Evolutionary conservation across 2,329 filamentous ascomycete species (phyloP).

Genomic region (Trichoderma aggressivum): DNA sequence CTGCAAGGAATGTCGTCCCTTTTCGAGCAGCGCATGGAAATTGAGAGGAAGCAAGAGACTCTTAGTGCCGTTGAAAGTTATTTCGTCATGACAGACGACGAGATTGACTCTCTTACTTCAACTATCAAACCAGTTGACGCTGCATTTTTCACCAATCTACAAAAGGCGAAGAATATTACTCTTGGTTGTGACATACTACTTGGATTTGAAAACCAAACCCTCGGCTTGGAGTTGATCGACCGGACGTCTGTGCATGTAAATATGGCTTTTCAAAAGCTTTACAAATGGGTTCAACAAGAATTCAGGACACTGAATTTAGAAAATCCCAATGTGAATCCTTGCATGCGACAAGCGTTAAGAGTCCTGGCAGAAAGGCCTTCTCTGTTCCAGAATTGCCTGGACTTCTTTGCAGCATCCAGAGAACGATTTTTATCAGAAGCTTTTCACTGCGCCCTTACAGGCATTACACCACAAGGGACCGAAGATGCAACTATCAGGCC

Average conservation of each 20-base stretch:
- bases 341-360: conserved; percentile 77
- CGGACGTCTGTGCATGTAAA: conserved; percentile 84
- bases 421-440: conserved; percentile 83
- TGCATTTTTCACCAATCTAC: conserved; percentile 73
- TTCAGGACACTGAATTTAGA: conserved; percentile 91
- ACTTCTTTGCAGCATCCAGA: conserved; percentile 87
- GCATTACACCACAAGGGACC: conserved; percentile 56
- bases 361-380: conserved; percentile 86
- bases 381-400: conserved; percentile 88
- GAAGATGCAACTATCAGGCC: conserved; percentile 70
- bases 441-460: conserved; percentile 85
- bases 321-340: conserved; percentile 84
- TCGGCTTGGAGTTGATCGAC: conserved; percentile 89
- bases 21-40: conserved; percentile 66
- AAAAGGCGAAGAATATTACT: conserved; percentile 80
- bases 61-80: conserved; percentile 74
- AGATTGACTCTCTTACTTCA: conserved; percentile 71
- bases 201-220: conserved; percentile 81
- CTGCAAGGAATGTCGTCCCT: conserved; percentile 74
- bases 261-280: conserved; percentile 89
- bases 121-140: conserved; percentile 81
- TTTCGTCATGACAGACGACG: conserved; percentile 81
- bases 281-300: conserved; percentile 90
- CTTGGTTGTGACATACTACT: conserved; percentile 85
- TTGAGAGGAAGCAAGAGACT: conserved; percentile 76